These are phyloP conservation scores for Pleurotus cornucopiae DNA, from an alignment of 768 basidiomycete species.

Conservation along the genomic window DNA sequence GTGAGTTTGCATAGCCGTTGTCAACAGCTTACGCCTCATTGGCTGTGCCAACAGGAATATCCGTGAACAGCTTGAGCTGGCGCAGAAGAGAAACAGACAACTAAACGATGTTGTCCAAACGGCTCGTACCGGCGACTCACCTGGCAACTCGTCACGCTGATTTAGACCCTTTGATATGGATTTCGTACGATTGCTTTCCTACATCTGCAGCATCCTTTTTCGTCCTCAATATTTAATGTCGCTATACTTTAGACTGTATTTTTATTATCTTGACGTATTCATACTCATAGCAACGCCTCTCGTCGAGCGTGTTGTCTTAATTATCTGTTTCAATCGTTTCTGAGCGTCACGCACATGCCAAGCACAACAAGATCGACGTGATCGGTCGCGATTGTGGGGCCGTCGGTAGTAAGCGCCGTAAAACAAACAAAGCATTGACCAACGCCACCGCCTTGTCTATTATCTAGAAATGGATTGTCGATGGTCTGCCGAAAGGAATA, in stretches of 20 bases:
- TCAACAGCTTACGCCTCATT: slow-evolving; percentile 5
- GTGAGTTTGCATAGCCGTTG: slow-evolving; percentile 33
- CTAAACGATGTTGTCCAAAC: slow-evolving; percentile 49
- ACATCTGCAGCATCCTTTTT: background rate
- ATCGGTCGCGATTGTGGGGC: background rate
- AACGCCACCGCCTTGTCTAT: background rate
- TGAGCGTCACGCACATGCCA: no score
- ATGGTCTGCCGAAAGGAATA: background rate
- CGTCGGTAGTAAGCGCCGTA: no score
- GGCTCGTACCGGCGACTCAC: slow-evolving; percentile 26
- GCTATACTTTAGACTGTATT: background rate
- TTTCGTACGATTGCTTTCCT: background rate
- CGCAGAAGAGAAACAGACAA: slow-evolving; percentile 68
- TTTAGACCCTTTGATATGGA: background rate
- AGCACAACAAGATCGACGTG: background rate
- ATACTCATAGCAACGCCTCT: no score
- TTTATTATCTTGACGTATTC: no score
- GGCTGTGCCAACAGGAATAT: slow-evolving; percentile 47
- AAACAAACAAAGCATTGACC: no score
- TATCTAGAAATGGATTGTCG: background rate
- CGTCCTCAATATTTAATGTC: slow-evolving; percentile 1
- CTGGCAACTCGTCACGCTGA: slow-evolving; percentile 16
- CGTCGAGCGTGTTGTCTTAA: no score
- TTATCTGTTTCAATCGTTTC: no score
- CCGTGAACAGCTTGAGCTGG: slow-evolving; percentile 73